These are phyloP conservation scores for Hypseocharis bilobata DNA, from an alignment of 441 rosid genomes.

Conservation along the genomic window DNA sequence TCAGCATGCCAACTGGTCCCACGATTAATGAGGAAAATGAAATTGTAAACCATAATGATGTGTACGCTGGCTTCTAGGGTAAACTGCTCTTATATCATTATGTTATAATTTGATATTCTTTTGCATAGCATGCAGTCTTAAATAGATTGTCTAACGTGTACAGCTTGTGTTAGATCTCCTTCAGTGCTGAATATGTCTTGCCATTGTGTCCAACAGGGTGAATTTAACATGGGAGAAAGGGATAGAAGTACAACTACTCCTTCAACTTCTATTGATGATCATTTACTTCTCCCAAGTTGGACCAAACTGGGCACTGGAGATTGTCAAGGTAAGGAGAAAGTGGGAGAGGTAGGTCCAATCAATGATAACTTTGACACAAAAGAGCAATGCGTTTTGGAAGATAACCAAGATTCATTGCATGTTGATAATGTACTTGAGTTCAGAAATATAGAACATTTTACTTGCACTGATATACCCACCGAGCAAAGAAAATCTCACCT, in stretches of 20 bases:
- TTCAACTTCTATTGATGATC: constrained; percentile 22
- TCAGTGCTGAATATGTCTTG: constrained; percentile 13
- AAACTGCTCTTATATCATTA: neutral
- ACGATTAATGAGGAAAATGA: neutral
- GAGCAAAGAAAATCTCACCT: constrained; percentile 20
- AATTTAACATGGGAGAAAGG: constrained; percentile 23
- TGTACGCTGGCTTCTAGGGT: neutral
- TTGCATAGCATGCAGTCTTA: neutral
- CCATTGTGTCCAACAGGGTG: constrained; percentile 34
- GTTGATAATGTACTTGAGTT: constrained; percentile 22
- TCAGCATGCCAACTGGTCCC: neutral
- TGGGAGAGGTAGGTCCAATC: constrained; percentile 28
- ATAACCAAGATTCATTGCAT: constrained; percentile 26
- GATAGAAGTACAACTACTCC: constrained; percentile 16
- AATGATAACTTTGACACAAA: constrained; percentile 24
- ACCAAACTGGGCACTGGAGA: constrained; percentile 15
- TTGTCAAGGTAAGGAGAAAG: constrained; percentile 34
- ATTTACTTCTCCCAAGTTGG: constrained; percentile 20
- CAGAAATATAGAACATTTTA: constrained; percentile 26
- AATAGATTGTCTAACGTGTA: neutral
- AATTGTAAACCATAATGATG: neutral
- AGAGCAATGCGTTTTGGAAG: constrained; percentile 21
- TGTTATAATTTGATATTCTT: neutral
- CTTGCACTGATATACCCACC: constrained; percentile 27
- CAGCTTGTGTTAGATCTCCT: constrained; percentile 11